A percentile compares a stretch with the other conserved stretches of the same genome.
These are phyloP conservation scores for Colletotrichum aenigma DNA, from an alignment of 2,329 filamentous ascomycete genomes.

Conservation along the genomic window DNA sequence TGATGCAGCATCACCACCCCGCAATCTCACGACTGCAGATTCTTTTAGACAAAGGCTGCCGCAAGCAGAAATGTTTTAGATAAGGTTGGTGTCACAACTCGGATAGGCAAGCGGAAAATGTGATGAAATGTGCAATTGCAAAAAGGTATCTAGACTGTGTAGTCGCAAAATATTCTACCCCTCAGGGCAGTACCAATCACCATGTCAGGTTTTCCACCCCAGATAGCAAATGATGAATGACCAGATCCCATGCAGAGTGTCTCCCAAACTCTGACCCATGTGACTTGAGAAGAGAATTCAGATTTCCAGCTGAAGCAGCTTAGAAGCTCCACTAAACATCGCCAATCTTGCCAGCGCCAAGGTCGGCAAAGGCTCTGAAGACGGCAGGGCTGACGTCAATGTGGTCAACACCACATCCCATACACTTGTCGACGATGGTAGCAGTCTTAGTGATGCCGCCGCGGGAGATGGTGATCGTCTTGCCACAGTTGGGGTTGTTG, in stretches of 20 bases:
- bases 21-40: neutral
- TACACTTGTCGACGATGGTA: slow-evolving; percentile 18
- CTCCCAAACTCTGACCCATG: neutral
- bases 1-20: neutral
- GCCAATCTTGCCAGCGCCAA: neutral
- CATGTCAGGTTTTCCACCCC: neutral
- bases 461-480: neutral
- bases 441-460: neutral
- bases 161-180: neutral
- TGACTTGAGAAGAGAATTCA: neutral
- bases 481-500: slow-evolving; percentile 12
- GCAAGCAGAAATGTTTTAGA: neutral
- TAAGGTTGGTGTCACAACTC: neutral
- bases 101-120: neutral
- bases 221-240: neutral
- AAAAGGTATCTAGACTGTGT: neutral
- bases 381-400: slow-evolving; percentile 11
- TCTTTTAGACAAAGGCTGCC: neutral
- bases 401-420: neutral
- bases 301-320: neutral
- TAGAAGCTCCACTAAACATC: neutral
- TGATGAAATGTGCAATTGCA: neutral
- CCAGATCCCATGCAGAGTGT: neutral
- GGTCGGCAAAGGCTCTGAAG: neutral
- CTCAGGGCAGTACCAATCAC: neutral